Conservation (phyloP, 2,329 filamentous ascomycete species). For the Microascus cirrosus region DNA sequence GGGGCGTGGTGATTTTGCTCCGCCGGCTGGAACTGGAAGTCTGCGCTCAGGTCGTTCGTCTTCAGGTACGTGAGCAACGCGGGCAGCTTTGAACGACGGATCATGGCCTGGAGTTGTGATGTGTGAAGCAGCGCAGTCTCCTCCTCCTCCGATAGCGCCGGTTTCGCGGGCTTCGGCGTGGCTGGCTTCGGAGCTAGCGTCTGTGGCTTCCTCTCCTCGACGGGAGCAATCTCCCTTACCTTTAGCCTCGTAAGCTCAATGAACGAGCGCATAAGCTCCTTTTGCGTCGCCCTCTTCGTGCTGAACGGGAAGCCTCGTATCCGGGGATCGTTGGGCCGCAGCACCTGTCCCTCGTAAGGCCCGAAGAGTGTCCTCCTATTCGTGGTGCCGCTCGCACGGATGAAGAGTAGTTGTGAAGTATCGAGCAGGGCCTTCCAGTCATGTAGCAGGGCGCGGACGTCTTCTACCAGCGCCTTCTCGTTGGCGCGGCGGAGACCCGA, state of each 20-base stretch:
- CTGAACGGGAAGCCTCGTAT: conserved; percentile 87
- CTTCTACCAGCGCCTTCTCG: conserved; percentile 79
- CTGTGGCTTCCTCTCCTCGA: conserved; percentile 33
- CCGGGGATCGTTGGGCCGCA: conserved; percentile 67
- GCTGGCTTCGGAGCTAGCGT: conserved; percentile 22
- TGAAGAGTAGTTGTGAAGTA: conserved; percentile 72
- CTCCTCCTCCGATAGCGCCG: conserved; percentile 70
- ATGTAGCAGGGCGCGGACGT: conserved; percentile 67
- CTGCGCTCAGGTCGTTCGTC: conserved; percentile 57
- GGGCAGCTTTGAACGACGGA: conserved; percentile 82
- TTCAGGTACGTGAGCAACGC: conserved; percentile 75
- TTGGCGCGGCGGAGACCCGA: conserved; percentile 86
- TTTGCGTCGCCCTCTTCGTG: conserved; percentile 83
- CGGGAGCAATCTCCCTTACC: conserved; percentile 64
- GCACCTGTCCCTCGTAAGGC: conserved; percentile 78
- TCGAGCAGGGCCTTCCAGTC: conserved; percentile 86
- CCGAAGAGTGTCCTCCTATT: conserved; percentile 84
- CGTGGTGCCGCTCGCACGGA: conserved; percentile 77
- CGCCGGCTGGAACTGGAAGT: conserved; percentile 65
- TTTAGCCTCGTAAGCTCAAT: conserved; percentile 90
- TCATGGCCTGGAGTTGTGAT: conserved; percentile 75
- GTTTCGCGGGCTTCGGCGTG: conserved; percentile 37
- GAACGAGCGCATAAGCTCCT: conserved; percentile 88
- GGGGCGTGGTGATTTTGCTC: conserved; percentile 70
- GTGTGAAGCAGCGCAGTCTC: conserved; percentile 77